Evolutionary conservation across 2,329 filamentous ascomycete species (phyloP), one percentile per base, ranked within the genome.

Genomic region (Aureobasidium zeae): DNA sequence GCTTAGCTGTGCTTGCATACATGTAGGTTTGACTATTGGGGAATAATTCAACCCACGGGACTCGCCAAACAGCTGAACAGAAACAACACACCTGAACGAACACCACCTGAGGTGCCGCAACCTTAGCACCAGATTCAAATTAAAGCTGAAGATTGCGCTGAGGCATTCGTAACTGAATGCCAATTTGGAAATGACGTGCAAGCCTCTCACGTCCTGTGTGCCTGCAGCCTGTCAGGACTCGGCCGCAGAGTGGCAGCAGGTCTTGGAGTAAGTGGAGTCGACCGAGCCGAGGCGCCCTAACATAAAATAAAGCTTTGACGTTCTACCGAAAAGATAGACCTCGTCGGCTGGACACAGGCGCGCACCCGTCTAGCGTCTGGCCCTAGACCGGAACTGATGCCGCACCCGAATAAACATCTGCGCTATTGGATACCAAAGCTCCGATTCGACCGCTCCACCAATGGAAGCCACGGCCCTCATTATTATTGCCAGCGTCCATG

Each of bases 1-100:
- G n/a, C n/a, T n/a, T n/a, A n/a, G n/a, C n/a, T n/a, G n/a, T n/a
- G n/a, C n/a, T n/a, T n/a, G n/a, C n/a, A n/a, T n/a, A n/a, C n/a
- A n/a, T n/a, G n/a, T n/a, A n/a, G n/a, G n/a, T n/a, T n/a, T n/a
- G n/a, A n/a, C n/a, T n/a, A n/a, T n/a, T n/a, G n/a, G n/a, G n/a
- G n/a, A n/a, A n/a, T n/a, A n/a, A n/a, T n/a, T n/a, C n/a, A n/a
- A n/a, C n/a, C n/a, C n/a, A n/a, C n/a, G n/a, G n/a, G n/a, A 33
- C 39, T 43, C 30, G 30, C 39, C 39, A 30, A 43, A 43, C 39
- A 43, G 39, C 39, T 43, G 39, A 43, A 21, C 30, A 43, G 39
- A 43, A 28, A 43, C 39, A 15, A 17, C 20, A 32, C 10, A 41
- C n/a, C 39, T 43, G 39, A 43, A 21, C 30, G 34, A 30, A 43